Base-by-base conservation (phyloP, 1,284 basidiomycete genomes). In the Flammula alnicola region DNA sequence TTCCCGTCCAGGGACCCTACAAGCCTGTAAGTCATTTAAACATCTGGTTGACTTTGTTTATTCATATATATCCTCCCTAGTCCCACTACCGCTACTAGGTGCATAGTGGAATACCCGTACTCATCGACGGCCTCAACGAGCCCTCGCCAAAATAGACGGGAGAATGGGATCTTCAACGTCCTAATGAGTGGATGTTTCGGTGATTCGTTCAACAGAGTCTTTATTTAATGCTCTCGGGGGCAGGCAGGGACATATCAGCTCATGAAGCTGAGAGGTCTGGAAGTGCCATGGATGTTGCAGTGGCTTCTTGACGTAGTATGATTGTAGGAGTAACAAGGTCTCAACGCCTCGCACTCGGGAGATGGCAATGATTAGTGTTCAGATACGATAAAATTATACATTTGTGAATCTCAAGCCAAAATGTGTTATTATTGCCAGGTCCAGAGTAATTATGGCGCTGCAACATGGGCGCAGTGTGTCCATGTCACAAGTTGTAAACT, bases 1-100 rank as follows among this genome's bases (percentile, higher is more conserved):
- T 98, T 57, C 92, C 93, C 56, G 75, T 84, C 66, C 75, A 83
- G 56, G 95, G 96, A 47, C 95, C 96, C 45, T 98, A 95, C 90
- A 99, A 96, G 83, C 83, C 91, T 58, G 73, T 68, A 47, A 23
- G 71, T 63, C 38, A 5, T 14, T 5, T 29, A 20, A 10, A n/a
- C 12, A 12, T 39, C n/a, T 44, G 12, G 43, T 22, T 16, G 38
- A 46, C 22, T 12, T 47, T 12, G 27, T 12, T 27, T 23, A 27
- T 29, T 38, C 41, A 33, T 44, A 39, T 45, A 17, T 5, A 30
- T 54, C 14, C 39, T 43, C 17, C 38, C 47, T 54, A 63, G 78
- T 55, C 51, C 20, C 62, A 67, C 51, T 66, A 62, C 63, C 78
- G 80, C 63, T 82, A 82, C 70, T 82, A 74, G 72, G 60, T 59